phyloP scores from a whole-genome alignment of 2,329 filamentous ascomycete species.

The Sclerotinia subarctica region DNA sequence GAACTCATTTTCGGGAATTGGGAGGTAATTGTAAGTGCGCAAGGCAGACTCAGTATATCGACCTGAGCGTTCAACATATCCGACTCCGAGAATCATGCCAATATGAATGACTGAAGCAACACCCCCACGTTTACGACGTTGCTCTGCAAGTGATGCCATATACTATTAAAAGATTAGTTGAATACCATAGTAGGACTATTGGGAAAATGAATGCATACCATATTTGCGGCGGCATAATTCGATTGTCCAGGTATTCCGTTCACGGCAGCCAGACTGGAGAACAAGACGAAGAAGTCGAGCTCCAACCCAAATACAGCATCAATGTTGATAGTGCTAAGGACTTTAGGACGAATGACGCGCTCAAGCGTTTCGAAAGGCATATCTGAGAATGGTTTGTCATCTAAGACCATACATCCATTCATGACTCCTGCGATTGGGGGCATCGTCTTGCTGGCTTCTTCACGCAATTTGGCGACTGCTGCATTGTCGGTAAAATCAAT shows the following conservation, averaged over 20 bases:
- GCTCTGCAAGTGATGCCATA: conserved; percentile 43
- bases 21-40: conserved; percentile 1
- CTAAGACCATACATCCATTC: conserved; percentile 45
- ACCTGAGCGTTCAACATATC: conserved; percentile 36
- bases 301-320: conserved; percentile 37
- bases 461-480: conserved; percentile 2
- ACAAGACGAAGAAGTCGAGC: conserved; percentile 45
- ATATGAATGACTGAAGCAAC: conserved; percentile 51
- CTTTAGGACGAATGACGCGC: conserved; percentile 39
- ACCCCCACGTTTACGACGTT: conserved; percentile 43
- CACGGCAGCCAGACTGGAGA: conserved; percentile 40
- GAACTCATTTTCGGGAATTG: conserved; percentile 41
- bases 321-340: conserved; percentile 38
- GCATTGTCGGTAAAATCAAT: conserved; percentile 25
- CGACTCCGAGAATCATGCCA: conserved; percentile 47
- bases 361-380: conserved; percentile 34
- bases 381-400: conserved; percentile 39
- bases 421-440: conserved; percentile 42
- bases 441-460: conserved; percentile 18
- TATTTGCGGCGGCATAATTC: conserved; percentile 44
- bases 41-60: background rate
- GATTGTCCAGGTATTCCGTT: conserved; percentile 39
- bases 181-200: background rate
- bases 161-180: conserved; percentile 32
- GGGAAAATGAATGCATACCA: conserved; percentile 18